Percentiles rank a stretch among this genome's conserved stretches.
Conservation (phyloP, 805 yeast genomes). For the Komagataella pseudopastoris region DNA sequence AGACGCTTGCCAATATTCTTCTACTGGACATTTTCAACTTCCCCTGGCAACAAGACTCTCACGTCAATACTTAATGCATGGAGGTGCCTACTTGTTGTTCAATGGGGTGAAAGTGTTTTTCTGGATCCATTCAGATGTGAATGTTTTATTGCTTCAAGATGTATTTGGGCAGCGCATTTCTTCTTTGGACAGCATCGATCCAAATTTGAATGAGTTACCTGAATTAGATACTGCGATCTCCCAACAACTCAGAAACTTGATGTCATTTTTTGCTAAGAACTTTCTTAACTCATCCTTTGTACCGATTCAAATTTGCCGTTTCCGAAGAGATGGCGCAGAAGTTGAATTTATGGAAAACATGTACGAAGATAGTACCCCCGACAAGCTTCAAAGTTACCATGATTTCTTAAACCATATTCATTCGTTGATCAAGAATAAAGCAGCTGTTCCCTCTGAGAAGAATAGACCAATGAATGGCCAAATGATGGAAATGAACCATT, state of each 20-base stretch:
- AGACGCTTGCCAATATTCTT: slow-evolving; percentile 38
- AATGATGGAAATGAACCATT: slow-evolving; percentile 3
- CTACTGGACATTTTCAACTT: slow-evolving; percentile 26
- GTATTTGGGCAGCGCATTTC: slow-evolving; percentile 49
- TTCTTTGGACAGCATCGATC: slow-evolving; percentile 29
- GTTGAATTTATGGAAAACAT: slow-evolving; percentile 41
- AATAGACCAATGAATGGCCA: slow-evolving; percentile 3
- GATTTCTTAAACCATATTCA: slow-evolving; percentile 65
- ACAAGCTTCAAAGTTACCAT: slow-evolving; percentile 40
- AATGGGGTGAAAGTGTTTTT: slow-evolving; percentile 48
- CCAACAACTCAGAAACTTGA: slow-evolving; percentile 47
- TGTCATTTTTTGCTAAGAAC: slow-evolving; percentile 36
- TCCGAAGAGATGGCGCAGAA: slow-evolving; percentile 49
- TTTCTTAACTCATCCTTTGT: slow-evolving; percentile 23
- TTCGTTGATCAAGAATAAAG: slow-evolving; percentile 37
- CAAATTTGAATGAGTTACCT: slow-evolving; percentile 50
- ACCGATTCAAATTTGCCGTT: slow-evolving; percentile 49
- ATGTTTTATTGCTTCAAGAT: slow-evolving; percentile 55
- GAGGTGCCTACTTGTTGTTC: slow-evolving; percentile 71
- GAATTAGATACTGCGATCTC: slow-evolving; percentile 57
- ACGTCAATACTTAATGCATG: slow-evolving; percentile 28
- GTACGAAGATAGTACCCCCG: slow-evolving; percentile 58
- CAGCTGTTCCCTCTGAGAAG: slow-evolving; percentile 12
- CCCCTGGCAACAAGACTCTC: slow-evolving; percentile 38
- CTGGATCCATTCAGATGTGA: slow-evolving; percentile 60